phyloP scores from a whole-genome alignment of 352 stramenopile species.

The Pelagophyceae sp. region DNA sequence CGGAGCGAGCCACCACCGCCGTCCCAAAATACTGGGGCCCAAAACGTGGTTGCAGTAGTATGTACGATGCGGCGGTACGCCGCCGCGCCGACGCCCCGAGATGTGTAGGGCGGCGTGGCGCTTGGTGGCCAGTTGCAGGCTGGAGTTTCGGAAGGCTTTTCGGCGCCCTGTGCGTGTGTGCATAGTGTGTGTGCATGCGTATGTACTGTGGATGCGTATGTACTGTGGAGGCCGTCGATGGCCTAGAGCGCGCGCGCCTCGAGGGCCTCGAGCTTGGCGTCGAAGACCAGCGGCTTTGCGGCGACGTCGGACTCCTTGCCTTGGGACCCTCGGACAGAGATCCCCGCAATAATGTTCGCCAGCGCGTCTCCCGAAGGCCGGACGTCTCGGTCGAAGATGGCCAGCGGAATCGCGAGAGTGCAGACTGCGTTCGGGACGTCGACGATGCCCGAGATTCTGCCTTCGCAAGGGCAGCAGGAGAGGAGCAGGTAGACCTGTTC shows the following conservation, averaged over 20 bases:
- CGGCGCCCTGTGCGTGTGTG: too few relatives aligned
- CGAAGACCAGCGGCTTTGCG: not conserved
- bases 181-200: too few relatives aligned
- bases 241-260: not conserved
- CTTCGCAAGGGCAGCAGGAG: constrained; percentile 41
- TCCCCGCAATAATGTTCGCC: not conserved
- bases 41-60: too few relatives aligned
- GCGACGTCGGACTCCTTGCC: not conserved
- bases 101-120: too few relatives aligned
- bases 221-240: too few relatives aligned
- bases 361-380: constrained; percentile 21
- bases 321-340: not conserved
- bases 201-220: too few relatives aligned
- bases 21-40: too few relatives aligned
- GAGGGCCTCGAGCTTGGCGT: not conserved
- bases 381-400: constrained; percentile 49
- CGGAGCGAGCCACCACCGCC: too few relatives aligned
- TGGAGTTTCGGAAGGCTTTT: too few relatives aligned
- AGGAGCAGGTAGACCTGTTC: constrained; percentile 47
- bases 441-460: constrained; percentile 43
- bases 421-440: constrained; percentile 46
- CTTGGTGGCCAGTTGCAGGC: too few relatives aligned
- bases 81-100: too few relatives aligned
- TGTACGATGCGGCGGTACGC: too few relatives aligned
- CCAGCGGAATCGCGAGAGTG: constrained; percentile 43